These are phyloP conservation scores for Amoebophrya sp. DNA, from an alignment of 169 alveolate genomes.

Conservation along the genomic window DNA sequence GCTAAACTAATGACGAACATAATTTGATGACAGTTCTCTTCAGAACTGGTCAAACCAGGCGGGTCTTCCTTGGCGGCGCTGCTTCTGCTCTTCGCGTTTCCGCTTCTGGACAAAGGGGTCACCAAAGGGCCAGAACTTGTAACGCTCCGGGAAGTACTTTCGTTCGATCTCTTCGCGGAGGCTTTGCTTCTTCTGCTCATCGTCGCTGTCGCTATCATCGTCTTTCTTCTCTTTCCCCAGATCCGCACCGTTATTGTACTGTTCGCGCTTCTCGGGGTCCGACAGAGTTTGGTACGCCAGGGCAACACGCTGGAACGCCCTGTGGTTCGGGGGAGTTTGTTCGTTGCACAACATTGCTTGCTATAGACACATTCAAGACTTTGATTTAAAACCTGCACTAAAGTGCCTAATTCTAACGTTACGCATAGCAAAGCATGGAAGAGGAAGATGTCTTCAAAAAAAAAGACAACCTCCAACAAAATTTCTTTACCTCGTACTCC, in stretches of 20 bases:
- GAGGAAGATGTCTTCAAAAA: too few relatives aligned
- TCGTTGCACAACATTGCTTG: too few relatives aligned
- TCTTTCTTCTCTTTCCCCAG: neutral
- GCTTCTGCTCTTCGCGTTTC: neutral
- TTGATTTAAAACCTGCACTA: too few relatives aligned
- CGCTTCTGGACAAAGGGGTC: neutral
- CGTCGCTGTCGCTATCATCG: neutral
- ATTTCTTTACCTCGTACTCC: neutral
- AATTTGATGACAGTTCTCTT: too few relatives aligned
- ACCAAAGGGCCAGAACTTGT: slow-evolving; percentile 7
- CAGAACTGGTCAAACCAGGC: neutral
- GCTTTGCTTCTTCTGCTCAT: neutral
- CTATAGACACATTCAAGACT: too few relatives aligned
- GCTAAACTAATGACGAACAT: too few relatives aligned
- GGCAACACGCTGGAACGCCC: slow-evolving; percentile 25
- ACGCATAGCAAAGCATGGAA: too few relatives aligned
- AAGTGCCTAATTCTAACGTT: too few relatives aligned
- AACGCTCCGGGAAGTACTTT: slow-evolving; percentile 12
- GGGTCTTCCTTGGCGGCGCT: neutral
- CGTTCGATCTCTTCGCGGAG: slow-evolving; percentile 14
- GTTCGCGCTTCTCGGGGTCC: neutral
- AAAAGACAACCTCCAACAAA: too few relatives aligned
- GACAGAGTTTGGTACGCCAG: neutral
- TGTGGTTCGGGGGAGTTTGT: too few relatives aligned
- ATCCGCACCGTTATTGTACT: slow-evolving; percentile 13